These are phyloP conservation scores for Asterochloris sp. DNA, from an alignment of 139 green algal genomes.

Conservation along the genomic window DNA sequence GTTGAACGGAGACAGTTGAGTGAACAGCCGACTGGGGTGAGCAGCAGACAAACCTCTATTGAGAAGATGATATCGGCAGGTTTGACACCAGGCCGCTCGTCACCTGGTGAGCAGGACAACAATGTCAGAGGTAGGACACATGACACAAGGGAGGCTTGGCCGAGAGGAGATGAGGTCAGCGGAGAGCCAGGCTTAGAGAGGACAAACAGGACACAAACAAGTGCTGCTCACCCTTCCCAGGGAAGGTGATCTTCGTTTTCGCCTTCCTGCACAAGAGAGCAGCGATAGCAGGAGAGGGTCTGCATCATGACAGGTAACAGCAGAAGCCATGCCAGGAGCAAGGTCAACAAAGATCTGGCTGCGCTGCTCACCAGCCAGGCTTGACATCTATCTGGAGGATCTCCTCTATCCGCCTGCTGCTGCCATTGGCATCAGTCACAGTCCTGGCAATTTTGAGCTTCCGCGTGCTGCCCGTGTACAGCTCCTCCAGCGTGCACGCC, in stretches of 20 bases:
- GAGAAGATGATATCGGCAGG: constrained; percentile 90
- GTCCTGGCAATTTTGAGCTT: constrained; percentile 46
- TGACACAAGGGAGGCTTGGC: no score
- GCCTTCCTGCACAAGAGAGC: constrained; percentile 55
- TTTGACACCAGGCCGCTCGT: constrained; percentile 71
- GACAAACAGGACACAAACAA: not conserved
- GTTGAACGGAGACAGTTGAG: no score
- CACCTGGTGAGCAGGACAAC: constrained; percentile 42
- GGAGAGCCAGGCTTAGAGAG: not conserved
- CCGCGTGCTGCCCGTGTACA: constrained; percentile 71
- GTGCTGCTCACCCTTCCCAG: constrained; percentile 58
- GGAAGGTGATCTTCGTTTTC: constrained; percentile 92
- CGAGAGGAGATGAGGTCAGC: no score
- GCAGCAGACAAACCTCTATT: not conserved
- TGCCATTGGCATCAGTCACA: constrained; percentile 23
- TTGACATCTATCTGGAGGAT: constrained; percentile 87
- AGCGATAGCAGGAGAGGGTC: no score
- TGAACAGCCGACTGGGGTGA: no score
- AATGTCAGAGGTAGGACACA: no score
- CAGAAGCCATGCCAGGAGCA: no score
- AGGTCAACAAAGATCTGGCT: no score
- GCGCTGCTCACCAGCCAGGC: constrained; percentile 68
- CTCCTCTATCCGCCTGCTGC: constrained; percentile 53
- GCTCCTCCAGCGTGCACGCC: constrained; percentile 69
- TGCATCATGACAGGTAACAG: no score